A percentile compares a stretch with the other conserved stretches of the same genome.
Evolutionary conservation across 192 early-diverging fungal genomes (phyloP).

Genomic region (Haplosporangium gracile): DNA sequence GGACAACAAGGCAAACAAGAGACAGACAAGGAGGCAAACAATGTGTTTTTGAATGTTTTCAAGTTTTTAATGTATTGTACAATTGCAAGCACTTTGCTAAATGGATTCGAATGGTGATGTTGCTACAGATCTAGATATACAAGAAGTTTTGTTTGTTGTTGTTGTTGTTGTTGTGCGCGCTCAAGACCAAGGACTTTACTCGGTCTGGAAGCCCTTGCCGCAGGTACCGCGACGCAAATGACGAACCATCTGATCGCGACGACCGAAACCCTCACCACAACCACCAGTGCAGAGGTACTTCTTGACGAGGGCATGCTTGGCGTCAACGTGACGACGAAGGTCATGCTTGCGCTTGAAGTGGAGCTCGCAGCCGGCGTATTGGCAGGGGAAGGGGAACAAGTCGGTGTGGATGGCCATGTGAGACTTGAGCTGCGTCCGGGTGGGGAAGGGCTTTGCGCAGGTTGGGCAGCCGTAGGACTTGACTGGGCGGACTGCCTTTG

Average conservation of each 20-base stretch:
- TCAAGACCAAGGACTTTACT: slow-evolving; percentile 8
- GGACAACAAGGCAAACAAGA: background rate
- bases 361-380: slow-evolving; percentile 41
- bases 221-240: slow-evolving; percentile 42
- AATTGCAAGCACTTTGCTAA: slow-evolving; percentile 10
- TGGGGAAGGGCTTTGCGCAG: slow-evolving; percentile 54
- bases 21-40: background rate
- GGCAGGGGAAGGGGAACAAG: slow-evolving; percentile 51
- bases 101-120: background rate
- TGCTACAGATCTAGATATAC: background rate
- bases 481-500: slow-evolving; percentile 15
- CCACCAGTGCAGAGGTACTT: slow-evolving; percentile 57
- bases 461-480: slow-evolving; percentile 53
- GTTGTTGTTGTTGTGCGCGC: background rate
- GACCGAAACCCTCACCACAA: slow-evolving; percentile 53
- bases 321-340: slow-evolving; percentile 55
- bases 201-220: slow-evolving; percentile 54
- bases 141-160: background rate
- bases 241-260: slow-evolving; percentile 55
- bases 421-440: slow-evolving; percentile 58
- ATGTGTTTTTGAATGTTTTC: background rate
- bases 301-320: slow-evolving; percentile 53
- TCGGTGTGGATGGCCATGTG: slow-evolving; percentile 59
- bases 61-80: background rate
- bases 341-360: slow-evolving; percentile 62